Evolutionary conservation across 148 eudicot species (phyloP).

Genomic region (Vaccinium macrocarpon): DNA sequence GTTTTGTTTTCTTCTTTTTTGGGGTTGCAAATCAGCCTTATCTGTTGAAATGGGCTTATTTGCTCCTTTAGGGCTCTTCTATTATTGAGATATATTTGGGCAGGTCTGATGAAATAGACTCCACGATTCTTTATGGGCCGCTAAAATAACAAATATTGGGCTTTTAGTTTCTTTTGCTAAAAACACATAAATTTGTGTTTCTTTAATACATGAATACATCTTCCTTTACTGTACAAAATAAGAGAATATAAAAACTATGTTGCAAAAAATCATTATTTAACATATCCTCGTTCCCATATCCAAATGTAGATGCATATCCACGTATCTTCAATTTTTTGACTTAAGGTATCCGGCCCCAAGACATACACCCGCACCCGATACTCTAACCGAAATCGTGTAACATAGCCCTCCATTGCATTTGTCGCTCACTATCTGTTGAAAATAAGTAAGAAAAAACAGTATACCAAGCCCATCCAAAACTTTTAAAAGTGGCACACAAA

Average conservation of each 20-base stretch:
- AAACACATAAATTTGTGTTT: background rate
- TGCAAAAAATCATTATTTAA: background rate
- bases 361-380: background rate
- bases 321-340: background rate
- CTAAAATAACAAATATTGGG: background rate
- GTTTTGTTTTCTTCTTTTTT: background rate
- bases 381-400: background rate
- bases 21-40: background rate
- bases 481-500: background rate
- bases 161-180: background rate
- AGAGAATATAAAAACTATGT: background rate
- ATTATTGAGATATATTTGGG: background rate
- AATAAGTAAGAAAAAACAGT: background rate
- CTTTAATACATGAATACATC: background rate
- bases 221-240: background rate
- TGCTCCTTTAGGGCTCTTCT: background rate
- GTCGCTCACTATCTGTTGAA: background rate
- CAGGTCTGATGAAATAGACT: background rate
- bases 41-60: background rate
- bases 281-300: background rate
- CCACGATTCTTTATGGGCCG: background rate
- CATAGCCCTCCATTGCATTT: background rate
- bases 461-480: background rate
- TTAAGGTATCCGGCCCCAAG: background rate
- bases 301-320: background rate